These are phyloP conservation scores for Xerocomus spinulosus DNA, from an alignment of 768 basidiomycete genomes.

Conservation along the genomic window DNA sequence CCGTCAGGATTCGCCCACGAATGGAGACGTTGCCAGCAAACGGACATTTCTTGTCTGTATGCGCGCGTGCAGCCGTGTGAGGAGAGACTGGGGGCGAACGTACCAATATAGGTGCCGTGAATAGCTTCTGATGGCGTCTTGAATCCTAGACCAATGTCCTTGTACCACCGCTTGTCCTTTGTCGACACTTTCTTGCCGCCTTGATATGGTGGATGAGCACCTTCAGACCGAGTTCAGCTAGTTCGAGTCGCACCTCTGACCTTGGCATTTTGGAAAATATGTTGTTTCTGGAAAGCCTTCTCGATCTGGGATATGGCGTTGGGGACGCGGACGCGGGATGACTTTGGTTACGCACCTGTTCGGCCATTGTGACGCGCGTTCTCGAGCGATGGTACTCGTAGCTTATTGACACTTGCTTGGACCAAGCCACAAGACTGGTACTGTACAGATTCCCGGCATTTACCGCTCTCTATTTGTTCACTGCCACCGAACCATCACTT, in stretches of 20 bases:
- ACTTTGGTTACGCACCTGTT: slow-evolving; percentile 43
- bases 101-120: slow-evolving; percentile 93
- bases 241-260: slow-evolving; percentile 65
- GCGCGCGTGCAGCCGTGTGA: background rate
- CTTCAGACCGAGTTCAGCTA: slow-evolving; percentile 2
- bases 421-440: slow-evolving; percentile 36
- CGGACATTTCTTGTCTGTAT: slow-evolving; percentile 97
- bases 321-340: background rate
- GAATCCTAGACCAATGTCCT: slow-evolving; percentile 95
- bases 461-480: too few relatives aligned
- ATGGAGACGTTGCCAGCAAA: slow-evolving; percentile 97
- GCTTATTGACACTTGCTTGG: background rate
- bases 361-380: slow-evolving; percentile 45
- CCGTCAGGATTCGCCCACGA: slow-evolving; percentile 97
- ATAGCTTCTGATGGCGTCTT: slow-evolving; percentile 96
- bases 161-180: slow-evolving; percentile 98
- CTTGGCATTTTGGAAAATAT: slow-evolving; percentile 97
- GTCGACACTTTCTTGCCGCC: slow-evolving; percentile 89
- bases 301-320: slow-evolving; percentile 58
- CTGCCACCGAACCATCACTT: too few relatives aligned
- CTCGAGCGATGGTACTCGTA: slow-evolving; percentile 1
- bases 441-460: slow-evolving; percentile 39
- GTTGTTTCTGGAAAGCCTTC: slow-evolving; percentile 97
- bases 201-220: slow-evolving; percentile 19
- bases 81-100: slow-evolving; percentile 29